These are phyloP conservation scores for Chaetomium tenue DNA, from an alignment of 495 filamentous ascomycete genomes.

Conservation along the genomic window DNA sequence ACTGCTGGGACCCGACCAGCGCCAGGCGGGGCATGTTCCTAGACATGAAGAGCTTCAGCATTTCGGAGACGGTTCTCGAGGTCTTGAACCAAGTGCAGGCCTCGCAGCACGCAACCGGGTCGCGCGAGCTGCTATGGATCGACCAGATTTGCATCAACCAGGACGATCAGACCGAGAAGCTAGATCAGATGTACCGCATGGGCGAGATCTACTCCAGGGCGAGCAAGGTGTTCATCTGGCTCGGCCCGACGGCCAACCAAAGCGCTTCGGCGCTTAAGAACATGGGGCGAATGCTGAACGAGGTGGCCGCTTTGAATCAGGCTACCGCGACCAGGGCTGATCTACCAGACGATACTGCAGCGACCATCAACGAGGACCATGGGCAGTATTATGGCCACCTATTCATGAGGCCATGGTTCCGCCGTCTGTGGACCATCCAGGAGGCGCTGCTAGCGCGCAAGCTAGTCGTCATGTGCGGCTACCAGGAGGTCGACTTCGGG, in stretches of 20 bases:
- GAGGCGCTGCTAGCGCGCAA: background rate
- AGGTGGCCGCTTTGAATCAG: background rate
- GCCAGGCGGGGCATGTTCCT: background rate
- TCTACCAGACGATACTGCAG: background rate
- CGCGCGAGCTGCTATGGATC: background rate
- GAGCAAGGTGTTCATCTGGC: slow-evolving; percentile 1
- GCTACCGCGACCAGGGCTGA: slow-evolving; percentile 1
- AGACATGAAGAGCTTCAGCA: background rate
- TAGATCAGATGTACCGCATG: slow-evolving; percentile 4
- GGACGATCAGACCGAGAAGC: background rate
- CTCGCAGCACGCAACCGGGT: background rate
- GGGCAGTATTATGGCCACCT: background rate
- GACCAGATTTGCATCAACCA: slow-evolving; percentile 5
- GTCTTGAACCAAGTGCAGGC: background rate
- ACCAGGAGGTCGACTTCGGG: background rate
- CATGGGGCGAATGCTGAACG: background rate
- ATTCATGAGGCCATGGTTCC: background rate
- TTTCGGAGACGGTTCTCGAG: background rate
- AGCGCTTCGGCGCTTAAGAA: background rate
- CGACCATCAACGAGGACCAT: background rate
- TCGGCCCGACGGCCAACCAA: background rate
- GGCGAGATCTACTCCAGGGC: slow-evolving; percentile 1
- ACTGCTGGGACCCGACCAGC: slow-evolving; percentile 1
- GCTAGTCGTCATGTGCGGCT: background rate
- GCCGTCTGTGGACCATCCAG: background rate